Percentiles rank a stretch among this genome's conserved stretches.
These are phyloP conservation scores for Pyricularia sp. DNA, from an alignment of 2,329 filamentous ascomycete genomes.

Conservation along the genomic window DNA sequence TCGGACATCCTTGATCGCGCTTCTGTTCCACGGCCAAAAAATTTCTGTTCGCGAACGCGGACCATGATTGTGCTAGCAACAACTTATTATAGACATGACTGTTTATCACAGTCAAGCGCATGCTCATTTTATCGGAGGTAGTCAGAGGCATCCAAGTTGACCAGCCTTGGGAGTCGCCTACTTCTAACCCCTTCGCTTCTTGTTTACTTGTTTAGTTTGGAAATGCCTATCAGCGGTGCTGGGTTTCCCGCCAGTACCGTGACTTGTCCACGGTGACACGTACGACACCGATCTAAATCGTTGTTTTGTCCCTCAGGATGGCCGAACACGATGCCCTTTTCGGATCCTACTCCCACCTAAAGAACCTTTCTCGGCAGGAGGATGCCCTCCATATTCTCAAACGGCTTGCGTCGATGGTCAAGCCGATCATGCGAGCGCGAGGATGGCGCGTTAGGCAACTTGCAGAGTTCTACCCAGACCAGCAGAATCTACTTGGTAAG, in stretches of 20 bases:
- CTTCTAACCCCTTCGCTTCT: not conserved
- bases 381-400: constrained; percentile 55
- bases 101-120: not conserved
- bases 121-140: not conserved
- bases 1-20: no score
- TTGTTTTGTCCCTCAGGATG: not conserved
- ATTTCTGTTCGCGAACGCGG: not conserved
- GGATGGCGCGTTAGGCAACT: constrained; percentile 72
- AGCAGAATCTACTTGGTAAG: constrained; percentile 62
- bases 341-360: constrained; percentile 38
- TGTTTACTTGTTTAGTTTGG: not conserved
- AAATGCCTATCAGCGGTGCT: not conserved
- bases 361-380: constrained; percentile 32
- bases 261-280: not conserved
- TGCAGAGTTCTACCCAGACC: constrained; percentile 74
- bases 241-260: not conserved
- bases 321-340: constrained; percentile 34
- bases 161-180: not conserved
- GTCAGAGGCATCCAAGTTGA: not conserved
- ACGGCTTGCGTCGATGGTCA: constrained; percentile 79
- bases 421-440: constrained; percentile 86
- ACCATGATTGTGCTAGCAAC: not conserved
- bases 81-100: not conserved
- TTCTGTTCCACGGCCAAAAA: not conserved
- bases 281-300: not conserved